Evolutionary conservation across 2,329 filamentous ascomycete species (phyloP).

Genomic region (Fusarium sp.): DNA sequence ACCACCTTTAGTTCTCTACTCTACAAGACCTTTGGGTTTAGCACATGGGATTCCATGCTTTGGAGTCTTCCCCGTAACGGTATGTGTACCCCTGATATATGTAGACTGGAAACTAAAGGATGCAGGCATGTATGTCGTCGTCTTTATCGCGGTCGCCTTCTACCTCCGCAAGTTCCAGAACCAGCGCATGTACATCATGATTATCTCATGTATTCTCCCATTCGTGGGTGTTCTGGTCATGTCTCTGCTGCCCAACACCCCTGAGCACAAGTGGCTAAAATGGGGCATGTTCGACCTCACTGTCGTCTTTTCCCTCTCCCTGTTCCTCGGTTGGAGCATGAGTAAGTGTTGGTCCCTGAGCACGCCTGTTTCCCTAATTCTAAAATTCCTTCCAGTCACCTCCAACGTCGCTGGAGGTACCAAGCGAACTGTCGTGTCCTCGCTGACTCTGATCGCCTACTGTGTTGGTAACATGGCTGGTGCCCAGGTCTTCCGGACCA

Average conservation of each 20-base stretch:
- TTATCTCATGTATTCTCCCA: neutral
- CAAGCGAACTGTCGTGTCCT: neutral
- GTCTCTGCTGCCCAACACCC: neutral
- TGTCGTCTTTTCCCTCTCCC: neutral
- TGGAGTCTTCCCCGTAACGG: neutral
- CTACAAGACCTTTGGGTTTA: neutral
- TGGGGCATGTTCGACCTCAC: neutral
- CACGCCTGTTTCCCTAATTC: neutral
- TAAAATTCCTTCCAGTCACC: neutral
- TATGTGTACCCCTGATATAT: neutral
- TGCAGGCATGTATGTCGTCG: neutral
- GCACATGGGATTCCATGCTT: neutral
- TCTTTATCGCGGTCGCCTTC: neutral
- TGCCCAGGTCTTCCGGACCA: neutral
- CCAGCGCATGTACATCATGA: neutral
- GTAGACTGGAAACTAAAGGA: neutral
- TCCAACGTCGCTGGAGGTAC: neutral
- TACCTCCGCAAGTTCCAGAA: neutral
- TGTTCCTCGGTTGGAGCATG: neutral
- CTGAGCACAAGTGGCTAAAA: neutral
- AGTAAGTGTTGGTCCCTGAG: neutral
- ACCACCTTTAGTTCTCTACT: neutral
- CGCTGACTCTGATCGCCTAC: neutral
- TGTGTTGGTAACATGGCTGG: neutral
- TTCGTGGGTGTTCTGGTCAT: neutral